Conservation (phyloP, 306 rosid genomes). For the Carpinus viminea region DNA sequence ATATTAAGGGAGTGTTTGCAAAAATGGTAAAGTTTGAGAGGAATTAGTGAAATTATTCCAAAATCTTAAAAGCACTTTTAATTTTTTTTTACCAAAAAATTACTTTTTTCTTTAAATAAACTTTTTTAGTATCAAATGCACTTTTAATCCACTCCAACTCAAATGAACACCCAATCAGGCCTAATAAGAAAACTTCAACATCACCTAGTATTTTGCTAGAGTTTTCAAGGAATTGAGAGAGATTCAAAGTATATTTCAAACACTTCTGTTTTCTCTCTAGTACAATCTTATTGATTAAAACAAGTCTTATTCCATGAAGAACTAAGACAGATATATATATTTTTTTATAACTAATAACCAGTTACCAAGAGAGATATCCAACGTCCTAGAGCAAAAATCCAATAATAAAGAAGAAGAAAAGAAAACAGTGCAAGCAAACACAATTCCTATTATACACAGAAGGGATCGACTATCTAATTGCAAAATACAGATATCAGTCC, state of each 20-base stretch:
- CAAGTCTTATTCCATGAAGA: background rate
- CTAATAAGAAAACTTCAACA: no score
- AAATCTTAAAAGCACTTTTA: no score
- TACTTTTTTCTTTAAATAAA: no score
- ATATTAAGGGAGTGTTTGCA: no score
- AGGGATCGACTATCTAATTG: background rate
- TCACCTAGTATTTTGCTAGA: no score
- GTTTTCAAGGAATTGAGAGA: background rate
- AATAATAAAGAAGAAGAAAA: background rate
- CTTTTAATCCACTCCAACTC: no score
- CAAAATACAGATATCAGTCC: background rate
- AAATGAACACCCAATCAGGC: no score
- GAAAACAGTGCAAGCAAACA: background rate
- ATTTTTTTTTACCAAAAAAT: no score
- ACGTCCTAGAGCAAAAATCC: background rate
- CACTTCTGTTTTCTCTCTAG: background rate
- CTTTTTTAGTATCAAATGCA: no score
- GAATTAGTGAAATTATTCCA: no score
- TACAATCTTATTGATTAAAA: background rate
- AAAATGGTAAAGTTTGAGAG: no score
- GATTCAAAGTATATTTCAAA: background rate
- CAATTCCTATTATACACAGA: background rate
- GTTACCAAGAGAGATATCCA: background rate
- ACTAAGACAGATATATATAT: background rate
- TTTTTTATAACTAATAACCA: no score